Evolutionary conservation across 2,329 filamentous ascomycete genomes (phyloP).

Genomic region (Daldinia sp.): DNA sequence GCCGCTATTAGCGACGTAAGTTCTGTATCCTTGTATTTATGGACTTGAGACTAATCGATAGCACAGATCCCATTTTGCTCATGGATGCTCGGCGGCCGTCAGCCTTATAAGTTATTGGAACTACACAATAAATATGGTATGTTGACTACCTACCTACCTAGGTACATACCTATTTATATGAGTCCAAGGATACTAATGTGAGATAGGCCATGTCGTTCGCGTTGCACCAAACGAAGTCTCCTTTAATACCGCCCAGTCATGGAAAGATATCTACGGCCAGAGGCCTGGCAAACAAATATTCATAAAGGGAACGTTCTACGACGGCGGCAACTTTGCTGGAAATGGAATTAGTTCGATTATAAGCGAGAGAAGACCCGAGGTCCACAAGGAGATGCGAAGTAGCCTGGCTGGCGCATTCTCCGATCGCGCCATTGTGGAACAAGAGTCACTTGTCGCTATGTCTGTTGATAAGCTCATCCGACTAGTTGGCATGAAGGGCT

Average conservation of each 20-base stretch:
- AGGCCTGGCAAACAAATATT: conserved; percentile 31
- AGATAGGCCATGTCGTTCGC: conserved; percentile 24
- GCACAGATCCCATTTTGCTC: conserved; percentile 24
- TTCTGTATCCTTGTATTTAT: not conserved
- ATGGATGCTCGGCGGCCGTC: conserved; percentile 28
- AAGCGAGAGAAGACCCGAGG: conserved; percentile 36
- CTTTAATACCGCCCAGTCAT: conserved; percentile 30
- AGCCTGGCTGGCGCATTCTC: conserved; percentile 41
- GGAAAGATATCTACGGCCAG: conserved; percentile 33
- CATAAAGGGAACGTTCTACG: conserved; percentile 42
- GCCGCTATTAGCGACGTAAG: conserved; percentile 35
- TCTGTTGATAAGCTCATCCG: conserved; percentile 37
- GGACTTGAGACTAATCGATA: not conserved
- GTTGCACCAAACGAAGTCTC: conserved; percentile 35
- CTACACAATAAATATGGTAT: conserved; percentile 35
- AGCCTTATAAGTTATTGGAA: conserved; percentile 29
- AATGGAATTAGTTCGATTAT: conserved; percentile 35
- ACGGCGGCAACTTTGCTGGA: conserved; percentile 36
- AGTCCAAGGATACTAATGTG: not conserved
- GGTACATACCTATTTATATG: not conserved
- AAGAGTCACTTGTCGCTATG: conserved; percentile 38
- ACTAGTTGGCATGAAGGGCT: conserved; percentile 20
- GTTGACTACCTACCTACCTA: not conserved
- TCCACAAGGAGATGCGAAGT: conserved; percentile 36
- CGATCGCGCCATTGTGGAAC: conserved; percentile 40